Conservation (phyloP, 345 rosid species). For the Citropsis articulata region DNA sequence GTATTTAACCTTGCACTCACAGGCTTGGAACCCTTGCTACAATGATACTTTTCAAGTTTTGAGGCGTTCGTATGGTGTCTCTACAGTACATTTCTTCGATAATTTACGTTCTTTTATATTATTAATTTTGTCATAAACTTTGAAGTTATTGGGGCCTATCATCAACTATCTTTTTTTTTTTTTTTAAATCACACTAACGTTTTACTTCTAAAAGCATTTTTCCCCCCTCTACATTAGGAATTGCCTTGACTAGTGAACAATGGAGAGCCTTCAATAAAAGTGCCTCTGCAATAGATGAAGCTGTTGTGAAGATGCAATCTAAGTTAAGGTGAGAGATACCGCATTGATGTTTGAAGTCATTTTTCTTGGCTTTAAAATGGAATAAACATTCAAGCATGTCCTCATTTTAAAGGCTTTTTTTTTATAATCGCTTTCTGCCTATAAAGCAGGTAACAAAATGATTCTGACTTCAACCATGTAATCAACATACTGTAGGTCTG, state of each 20-base stretch:
- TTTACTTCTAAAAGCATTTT: conserved; percentile 7
- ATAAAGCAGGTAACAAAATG: conserved; percentile 4
- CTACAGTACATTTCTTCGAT: neutral
- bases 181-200: neutral
- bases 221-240: conserved; percentile 41
- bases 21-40: neutral
- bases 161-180: neutral
- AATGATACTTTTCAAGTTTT: neutral
- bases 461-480: conserved; percentile 25
- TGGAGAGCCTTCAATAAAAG: conserved; percentile 53
- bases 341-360: neutral
- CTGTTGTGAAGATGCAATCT: conserved; percentile 45
- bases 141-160: neutral
- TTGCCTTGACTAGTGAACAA: conserved; percentile 47
- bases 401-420: neutral
- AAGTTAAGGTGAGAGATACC: conserved; percentile 46
- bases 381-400: neutral
- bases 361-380: neutral
- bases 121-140: conserved; percentile 5
- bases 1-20: neutral
- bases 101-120: neutral
- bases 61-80: neutral
- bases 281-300: conserved; percentile 59
- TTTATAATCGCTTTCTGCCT: neutral
- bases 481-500: conserved; percentile 34